These are phyloP conservation scores for Exophiala sp. DNA, from an alignment of 2,329 filamentous ascomycete genomes.

Conservation along the genomic window DNA sequence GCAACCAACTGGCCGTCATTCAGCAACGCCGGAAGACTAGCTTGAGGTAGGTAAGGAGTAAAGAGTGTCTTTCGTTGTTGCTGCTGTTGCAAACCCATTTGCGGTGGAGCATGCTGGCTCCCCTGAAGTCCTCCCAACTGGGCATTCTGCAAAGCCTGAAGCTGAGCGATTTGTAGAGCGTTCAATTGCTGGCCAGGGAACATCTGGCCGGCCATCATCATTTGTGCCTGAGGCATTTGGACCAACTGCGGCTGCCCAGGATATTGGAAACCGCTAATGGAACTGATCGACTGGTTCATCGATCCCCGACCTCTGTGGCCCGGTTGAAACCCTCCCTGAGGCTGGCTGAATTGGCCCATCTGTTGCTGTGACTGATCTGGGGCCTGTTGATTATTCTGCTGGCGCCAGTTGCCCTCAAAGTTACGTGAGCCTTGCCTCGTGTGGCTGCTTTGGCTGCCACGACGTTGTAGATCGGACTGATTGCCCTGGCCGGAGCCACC, in stretches of 20 bases:
- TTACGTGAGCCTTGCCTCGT: conserved; percentile 81
- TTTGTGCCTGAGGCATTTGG: conserved; percentile 77
- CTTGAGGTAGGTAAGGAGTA: conserved; percentile 94
- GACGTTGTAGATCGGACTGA: conserved; percentile 66
- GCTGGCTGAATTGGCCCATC: conserved; percentile 65
- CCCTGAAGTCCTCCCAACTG: conserved; percentile 65
- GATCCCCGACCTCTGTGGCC: conserved; percentile 81
- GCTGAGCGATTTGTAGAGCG: conserved; percentile 80
- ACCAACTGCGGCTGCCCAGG: conserved; percentile 81
- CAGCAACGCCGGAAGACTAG: conserved; percentile 83
- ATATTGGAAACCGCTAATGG: conserved; percentile 85
- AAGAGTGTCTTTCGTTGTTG: conserved; percentile 97
- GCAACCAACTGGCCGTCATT: conserved; percentile 91
- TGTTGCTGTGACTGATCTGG: conserved; percentile 49
- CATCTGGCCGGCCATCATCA: conserved; percentile 74
- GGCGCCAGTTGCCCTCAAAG: conserved; percentile 98
- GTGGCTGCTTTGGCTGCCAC: conserved; percentile 71
- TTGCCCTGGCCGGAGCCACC: conserved; percentile 44
- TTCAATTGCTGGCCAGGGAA: conserved; percentile 83
- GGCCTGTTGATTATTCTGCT: conserved; percentile 58
- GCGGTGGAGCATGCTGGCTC: conserved; percentile 68
- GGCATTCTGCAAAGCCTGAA: conserved; percentile 87
- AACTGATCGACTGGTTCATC: conserved; percentile 79
- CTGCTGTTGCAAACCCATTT: conserved; percentile 64
- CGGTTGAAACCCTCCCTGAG: conserved; percentile 82